Evolutionary conservation across 1,284 basidiomycete species (phyloP).

Genomic region (Cryptococcus sp.): DNA sequence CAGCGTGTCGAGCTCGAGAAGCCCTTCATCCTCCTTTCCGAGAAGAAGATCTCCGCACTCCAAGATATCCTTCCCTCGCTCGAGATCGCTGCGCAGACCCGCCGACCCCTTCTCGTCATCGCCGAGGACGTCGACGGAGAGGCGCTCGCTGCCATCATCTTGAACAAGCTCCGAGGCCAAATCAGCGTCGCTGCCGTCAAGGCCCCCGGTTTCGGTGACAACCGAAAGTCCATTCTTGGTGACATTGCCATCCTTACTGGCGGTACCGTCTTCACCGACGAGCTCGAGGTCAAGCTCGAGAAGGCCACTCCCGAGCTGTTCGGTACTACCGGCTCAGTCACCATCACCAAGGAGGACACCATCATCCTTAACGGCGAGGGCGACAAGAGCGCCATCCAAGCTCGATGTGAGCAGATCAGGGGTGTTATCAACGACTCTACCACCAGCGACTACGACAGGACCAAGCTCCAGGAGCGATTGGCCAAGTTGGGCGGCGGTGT

Average conservation of each 20-base stretch:
- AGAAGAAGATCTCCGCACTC: conserved; percentile 96
- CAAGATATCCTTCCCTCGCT: conserved; percentile 95
- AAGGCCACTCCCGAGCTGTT: conserved; percentile 85
- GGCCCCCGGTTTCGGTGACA: conserved; percentile 98
- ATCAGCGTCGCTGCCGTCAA: conserved; percentile 91
- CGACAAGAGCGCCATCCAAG: conserved; percentile 78
- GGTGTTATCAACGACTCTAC: conserved; percentile 76
- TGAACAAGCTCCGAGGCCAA: conserved; percentile 98
- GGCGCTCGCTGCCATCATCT: conserved; percentile 93
- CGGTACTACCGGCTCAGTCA: conserved; percentile 87
- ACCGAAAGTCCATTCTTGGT: conserved; percentile 96
- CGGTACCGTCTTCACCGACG: conserved; percentile 96
- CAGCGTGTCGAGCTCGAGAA: conserved; percentile 98
- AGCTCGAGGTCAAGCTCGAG: conserved; percentile 97
- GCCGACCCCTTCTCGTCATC: conserved; percentile 91
- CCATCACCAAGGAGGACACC: conserved; percentile 98
- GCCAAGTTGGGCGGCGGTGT: conserved; percentile 96
- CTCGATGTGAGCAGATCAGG: conserved; percentile 94
- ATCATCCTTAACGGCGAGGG: conserved; percentile 94
- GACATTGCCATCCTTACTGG: conserved; percentile 97
- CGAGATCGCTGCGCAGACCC: conserved; percentile 85
- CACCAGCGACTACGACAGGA: conserved; percentile 91
- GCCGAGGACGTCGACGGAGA: conserved; percentile 98
- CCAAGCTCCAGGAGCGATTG: conserved; percentile 94
- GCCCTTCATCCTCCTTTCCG: conserved; percentile 86